Base-by-base conservation (phyloP, 345 rosid species). In the Gossypioides kirkii region DNA sequence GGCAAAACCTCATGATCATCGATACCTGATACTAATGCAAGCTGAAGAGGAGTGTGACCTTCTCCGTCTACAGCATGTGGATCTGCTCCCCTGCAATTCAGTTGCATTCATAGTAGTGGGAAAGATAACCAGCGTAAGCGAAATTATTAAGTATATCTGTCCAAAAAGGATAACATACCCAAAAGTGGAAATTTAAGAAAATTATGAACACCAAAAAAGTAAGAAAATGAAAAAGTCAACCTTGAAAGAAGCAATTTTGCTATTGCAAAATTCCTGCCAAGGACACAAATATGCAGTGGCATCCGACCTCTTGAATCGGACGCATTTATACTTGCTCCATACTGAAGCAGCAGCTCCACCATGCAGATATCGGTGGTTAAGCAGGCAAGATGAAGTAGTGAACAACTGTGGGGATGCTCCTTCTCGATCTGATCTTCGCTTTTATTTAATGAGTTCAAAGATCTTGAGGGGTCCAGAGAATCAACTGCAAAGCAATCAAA, bases 381-480 rank as follows among this genome's bases (percentile, higher is more conserved):
- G 82, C 97, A 91, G 71, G 97, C 93, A 4, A 89, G 87, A 79
- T 91, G 97, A 85, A 91, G 93, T 78, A 91, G 75, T 32, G 91
- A 86, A 74, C 91, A 89, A 25, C 85, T 82, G 50, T 79, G 84
- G 58, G 86, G 77, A 56, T 78, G 73, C 28, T 88, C 88, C 69
- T 80, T 79, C 73, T 75, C 68, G 47, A 77, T 69, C 65, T 69
- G 79, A 78, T 80, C 84, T 64, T 80, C 84, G 36, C 42, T 76
- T 20, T 71, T 61, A 53, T 68, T 76, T 47, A 70, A 69, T 28
- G 85, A 73, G 61, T 80, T 70, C 45, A 69, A 72, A 72, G 54
- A 78, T 73, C 82, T 75, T 26, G 77, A 71, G 61, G 73, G 78
- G 60, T 83, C 84, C 56, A 75, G 53, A 68, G 77, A 62, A 38